Evolutionary conservation across 352 stramenopile species (phyloP), one percentile per base, ranked within the genome.

Genomic region (Pythium phragmitis): DNA sequence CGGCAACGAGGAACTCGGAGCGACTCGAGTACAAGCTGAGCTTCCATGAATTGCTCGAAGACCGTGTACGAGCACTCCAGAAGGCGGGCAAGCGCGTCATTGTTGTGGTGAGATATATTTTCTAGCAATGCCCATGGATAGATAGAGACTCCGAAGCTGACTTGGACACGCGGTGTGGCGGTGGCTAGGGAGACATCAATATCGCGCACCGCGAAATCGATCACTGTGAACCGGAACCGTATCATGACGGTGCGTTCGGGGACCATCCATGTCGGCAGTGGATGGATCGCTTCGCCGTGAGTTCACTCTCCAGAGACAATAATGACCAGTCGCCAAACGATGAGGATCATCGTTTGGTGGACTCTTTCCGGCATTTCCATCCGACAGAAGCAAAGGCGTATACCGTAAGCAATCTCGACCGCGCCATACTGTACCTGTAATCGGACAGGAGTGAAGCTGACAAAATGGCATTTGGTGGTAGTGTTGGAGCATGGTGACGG

Each of bases 401-500:
- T 60, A 97, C 89, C 37, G 83, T 92, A 37, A 37, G 77, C 73
- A 34, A 37, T 46, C 3, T 26, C 21, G 17, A 50, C 28, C 9
- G 13, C 17, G 39, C 17, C 39, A 46, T n/a, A n/a, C 39, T 19
- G 26, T 30, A 30, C 26, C 26, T 30, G 26, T 30, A 30, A 30
- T 30, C 26, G 26, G 8, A 41, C 13, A 8, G 13, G 39, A 46
- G 39, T 8, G 39, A 46, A 39, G 34, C 39, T 46, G 13, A 46
- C 39, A 14, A 46, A 19, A n/a, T 46, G 39, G 13, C 7, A 16
- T 42, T 2, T 53, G 52, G 37, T 39, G 34, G 1, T 21, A 92
- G 76, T 98, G 88, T 60, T 98, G 90, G 89, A 96, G 79, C 61
- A 96, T 81, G 14, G 64, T 91, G 58, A 96, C 89, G 12, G 77